Evolutionary conservation across 768 basidiomycete species (phyloP), one percentile per base, ranked within the genome.

Genomic region (Russula earlei): DNA sequence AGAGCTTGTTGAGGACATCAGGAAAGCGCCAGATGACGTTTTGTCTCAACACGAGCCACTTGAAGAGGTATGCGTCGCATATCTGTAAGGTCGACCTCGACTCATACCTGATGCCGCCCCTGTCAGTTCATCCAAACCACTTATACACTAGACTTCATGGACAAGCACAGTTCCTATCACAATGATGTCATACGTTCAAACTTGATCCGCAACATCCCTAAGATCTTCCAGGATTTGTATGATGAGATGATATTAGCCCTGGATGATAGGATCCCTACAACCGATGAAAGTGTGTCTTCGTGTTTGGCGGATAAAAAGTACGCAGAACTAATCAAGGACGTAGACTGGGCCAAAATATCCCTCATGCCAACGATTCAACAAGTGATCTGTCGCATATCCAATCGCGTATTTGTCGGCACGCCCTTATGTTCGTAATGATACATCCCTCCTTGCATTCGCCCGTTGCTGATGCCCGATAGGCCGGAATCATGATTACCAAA

Each of bases 1-100:
- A 0, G 57, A 73, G 25, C 67, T 75, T 42, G 63, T 80, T 11
- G 76, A 82, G 5, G 81, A 83, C 38, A 62, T 84, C 17, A 71
- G 78, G 24, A 73, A 67, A 53, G 73, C 74, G 17, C 69, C 73
- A 8, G 78, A 79, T 41, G 70, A 75, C 27, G 68, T 70, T 24
- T 66, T 79, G 3, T 78, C 77, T 24, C 69, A 73, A 44, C 61
- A 63, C 52, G 69, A 72, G 12, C 73, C 71, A 5, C 67, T 72
- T 41, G 60, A 67, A 44, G 73, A 75, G 31, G 80, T 78, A 51
- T 11, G 66, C 62, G 22, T 34, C 27, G 25, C 25, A 42, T 27
- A 14, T 12, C 19, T 22, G 19, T 31, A 31, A 10, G n/a, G 34
- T 9, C 12, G 27, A 19, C 9, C 14, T 31, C 19, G 24, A 25